Evolutionary conservation across 1,284 basidiomycete species (phyloP).

Genomic region (Puccinia polysora): DNA sequence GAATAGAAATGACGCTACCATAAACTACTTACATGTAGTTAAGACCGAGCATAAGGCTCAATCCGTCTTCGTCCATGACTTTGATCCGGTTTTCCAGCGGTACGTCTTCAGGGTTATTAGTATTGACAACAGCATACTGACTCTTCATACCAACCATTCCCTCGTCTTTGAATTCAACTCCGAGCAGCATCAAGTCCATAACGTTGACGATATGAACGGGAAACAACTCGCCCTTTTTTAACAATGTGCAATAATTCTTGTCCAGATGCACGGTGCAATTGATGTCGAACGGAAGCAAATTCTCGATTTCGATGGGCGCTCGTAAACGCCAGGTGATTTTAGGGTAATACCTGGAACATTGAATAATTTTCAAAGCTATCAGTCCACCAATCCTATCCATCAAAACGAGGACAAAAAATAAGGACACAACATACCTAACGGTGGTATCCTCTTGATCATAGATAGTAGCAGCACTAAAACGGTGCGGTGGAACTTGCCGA

Average conservation of each 20-base stretch:
- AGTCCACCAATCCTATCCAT: background rate
- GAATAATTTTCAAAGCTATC: background rate
- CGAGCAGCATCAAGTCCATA: conserved; percentile 86
- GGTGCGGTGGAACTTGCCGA: conserved; percentile 80
- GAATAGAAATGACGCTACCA: background rate
- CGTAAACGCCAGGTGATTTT: conserved; percentile 35
- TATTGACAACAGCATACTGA: conserved; percentile 42
- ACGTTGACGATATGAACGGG: conserved; percentile 95
- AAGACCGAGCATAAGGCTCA: conserved; percentile 30
- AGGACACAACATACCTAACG: conserved; percentile 22
- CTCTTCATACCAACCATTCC: conserved; percentile 61
- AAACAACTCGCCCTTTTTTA: conserved; percentile 89
- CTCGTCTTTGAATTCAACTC: conserved; percentile 82
- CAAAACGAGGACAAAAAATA: background rate
- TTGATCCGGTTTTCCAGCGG: conserved; percentile 38
- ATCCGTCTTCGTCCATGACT: conserved; percentile 38
- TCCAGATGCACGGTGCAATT: conserved; percentile 54
- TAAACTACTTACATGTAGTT: conserved; percentile 33
- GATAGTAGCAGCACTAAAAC: conserved; percentile 68
- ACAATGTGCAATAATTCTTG: conserved; percentile 66
- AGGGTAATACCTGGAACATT: conserved; percentile 42
- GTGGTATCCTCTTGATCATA: conserved; percentile 39
- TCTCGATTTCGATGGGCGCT: conserved; percentile 70
- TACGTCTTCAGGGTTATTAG: conserved; percentile 43
- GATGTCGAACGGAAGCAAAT: conserved; percentile 88